A percentile compares a stretch with the other conserved stretches of the same genome.
phyloP scores from a whole-genome alignment of 2,329 filamentous ascomycete species.

The Juglanconis sp. region DNA sequence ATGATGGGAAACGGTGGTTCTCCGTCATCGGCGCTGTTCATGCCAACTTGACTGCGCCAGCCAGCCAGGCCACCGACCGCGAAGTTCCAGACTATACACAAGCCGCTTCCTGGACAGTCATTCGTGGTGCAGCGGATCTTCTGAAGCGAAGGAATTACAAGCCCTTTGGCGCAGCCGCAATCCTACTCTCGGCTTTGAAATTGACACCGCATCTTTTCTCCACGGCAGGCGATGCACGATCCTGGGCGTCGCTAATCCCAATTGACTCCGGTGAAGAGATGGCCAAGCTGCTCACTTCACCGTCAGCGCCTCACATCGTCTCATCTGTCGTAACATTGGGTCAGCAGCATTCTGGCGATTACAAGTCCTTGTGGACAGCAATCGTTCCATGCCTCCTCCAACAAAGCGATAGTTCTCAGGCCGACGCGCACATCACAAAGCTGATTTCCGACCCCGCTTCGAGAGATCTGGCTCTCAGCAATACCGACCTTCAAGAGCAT shows the following conservation, averaged over 20 bases:
- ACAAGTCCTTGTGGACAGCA: slow-evolving; percentile 41
- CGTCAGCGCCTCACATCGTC: slow-evolving; percentile 65
- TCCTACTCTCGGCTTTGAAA: slow-evolving; percentile 40
- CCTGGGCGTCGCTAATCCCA: slow-evolving; percentile 42
- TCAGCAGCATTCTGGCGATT: slow-evolving; percentile 33
- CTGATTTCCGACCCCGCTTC: slow-evolving; percentile 46
- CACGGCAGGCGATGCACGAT: slow-evolving; percentile 22
- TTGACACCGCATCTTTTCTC: slow-evolving; percentile 41
- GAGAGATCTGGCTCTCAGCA: slow-evolving; percentile 35
- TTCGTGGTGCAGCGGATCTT: slow-evolving; percentile 37
- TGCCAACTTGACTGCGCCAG: slow-evolving; percentile 19
- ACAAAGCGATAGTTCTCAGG: slow-evolving; percentile 25
- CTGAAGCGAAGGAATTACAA: slow-evolving; percentile 53
- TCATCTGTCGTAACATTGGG: slow-evolving; percentile 60
- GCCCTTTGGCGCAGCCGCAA: slow-evolving; percentile 51
- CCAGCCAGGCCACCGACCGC: slow-evolving; percentile 13
- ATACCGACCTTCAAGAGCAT: slow-evolving; percentile 43
- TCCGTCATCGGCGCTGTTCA: slow-evolving; percentile 50
- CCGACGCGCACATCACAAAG: slow-evolving; percentile 35
- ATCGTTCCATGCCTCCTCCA: slow-evolving; percentile 42
- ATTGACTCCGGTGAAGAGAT: slow-evolving; percentile 54
- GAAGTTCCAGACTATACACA: slow-evolving; percentile 27
- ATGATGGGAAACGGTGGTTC: slow-evolving; percentile 67
- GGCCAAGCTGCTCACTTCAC: slow-evolving; percentile 59
- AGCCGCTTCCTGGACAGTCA: slow-evolving; percentile 30